Conservation (phyloP, 2,329 filamentous ascomycete genomes). For the Pestalotiopsis sp. region DNA sequence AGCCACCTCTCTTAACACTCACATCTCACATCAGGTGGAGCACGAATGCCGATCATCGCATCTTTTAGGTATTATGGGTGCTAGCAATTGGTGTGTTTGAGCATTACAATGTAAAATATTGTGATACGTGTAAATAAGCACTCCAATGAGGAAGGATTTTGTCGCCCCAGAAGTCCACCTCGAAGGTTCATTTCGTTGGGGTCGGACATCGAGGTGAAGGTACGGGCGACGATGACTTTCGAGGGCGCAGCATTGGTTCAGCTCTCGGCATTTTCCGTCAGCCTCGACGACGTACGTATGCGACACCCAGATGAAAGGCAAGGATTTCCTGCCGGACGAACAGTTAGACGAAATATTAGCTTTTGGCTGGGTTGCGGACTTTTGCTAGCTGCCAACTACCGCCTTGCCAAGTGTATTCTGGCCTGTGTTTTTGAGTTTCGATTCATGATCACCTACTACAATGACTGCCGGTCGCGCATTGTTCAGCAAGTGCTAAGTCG, state of each 20-base stretch:
- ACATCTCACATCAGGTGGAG: too few relatives aligned
- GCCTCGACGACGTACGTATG: not conserved
- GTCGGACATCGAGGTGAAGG: not conserved
- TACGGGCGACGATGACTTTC: not conserved
- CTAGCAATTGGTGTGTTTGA: too few relatives aligned
- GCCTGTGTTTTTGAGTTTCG: not conserved
- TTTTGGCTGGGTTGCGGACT: not conserved
- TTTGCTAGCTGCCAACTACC: not conserved
- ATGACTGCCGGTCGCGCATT: too few relatives aligned
- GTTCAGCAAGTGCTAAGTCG: too few relatives aligned
- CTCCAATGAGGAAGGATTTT: too few relatives aligned
- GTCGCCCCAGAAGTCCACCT: not conserved
- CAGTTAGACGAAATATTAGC: not conserved
- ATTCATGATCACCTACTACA: too few relatives aligned
- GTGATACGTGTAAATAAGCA: too few relatives aligned
- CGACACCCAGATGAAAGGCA: not conserved
- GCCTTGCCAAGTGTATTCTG: not conserved
- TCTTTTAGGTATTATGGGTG: too few relatives aligned
- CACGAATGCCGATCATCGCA: too few relatives aligned
- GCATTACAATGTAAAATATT: too few relatives aligned
- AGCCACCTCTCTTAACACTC: too few relatives aligned
- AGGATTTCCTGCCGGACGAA: not conserved
- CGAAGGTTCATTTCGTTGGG: not conserved
- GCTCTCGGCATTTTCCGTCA: not conserved
- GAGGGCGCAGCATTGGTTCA: not conserved